Percentiles rank a stretch among this genome's conserved stretches.
phyloP scores from a whole-genome alignment of 225 moss, liverwort and hornwort species.

The Rhytidiadelphus loreus region DNA sequence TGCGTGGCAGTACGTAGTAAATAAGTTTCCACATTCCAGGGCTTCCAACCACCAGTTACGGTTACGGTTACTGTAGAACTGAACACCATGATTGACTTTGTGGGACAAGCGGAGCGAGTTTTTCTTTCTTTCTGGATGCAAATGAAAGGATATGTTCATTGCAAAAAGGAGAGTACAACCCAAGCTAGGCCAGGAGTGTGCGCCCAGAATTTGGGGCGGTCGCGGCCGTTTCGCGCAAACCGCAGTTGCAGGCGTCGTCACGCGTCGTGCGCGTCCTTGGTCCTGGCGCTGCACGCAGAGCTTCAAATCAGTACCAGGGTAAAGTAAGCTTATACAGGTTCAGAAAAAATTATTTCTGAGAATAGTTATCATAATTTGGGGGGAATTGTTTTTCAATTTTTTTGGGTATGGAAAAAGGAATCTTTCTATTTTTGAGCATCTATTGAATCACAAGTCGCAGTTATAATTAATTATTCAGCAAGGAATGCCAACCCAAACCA shows the following conservation, averaged over 20 bases:
- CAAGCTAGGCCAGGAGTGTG: background rate
- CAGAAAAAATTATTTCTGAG: background rate
- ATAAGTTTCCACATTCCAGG: background rate
- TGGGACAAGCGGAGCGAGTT: background rate
- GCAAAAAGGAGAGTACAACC: background rate
- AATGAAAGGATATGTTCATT: background rate
- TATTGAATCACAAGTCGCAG: background rate
- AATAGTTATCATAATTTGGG: background rate
- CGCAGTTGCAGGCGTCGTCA: background rate
- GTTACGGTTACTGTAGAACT: background rate
- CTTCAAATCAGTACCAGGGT: background rate
- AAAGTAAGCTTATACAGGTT: background rate
- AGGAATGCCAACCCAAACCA: accelerated
- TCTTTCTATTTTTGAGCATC: background rate
- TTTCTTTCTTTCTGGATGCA: background rate
- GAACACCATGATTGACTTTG: background rate
- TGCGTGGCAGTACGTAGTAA: background rate
- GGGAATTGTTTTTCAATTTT: background rate
- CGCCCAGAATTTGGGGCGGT: background rate
- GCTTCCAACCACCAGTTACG: background rate
- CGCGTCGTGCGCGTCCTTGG: background rate
- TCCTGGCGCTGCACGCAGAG: background rate
- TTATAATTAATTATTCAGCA: background rate
- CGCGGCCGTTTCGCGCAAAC: too few relatives aligned
- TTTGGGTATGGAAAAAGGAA: too few relatives aligned